Evolutionary conservation across 352 stramenopile genomes (phyloP), one percentile per base, ranked within the genome.

Genomic region (Pseudoperonospora humuli): DNA sequence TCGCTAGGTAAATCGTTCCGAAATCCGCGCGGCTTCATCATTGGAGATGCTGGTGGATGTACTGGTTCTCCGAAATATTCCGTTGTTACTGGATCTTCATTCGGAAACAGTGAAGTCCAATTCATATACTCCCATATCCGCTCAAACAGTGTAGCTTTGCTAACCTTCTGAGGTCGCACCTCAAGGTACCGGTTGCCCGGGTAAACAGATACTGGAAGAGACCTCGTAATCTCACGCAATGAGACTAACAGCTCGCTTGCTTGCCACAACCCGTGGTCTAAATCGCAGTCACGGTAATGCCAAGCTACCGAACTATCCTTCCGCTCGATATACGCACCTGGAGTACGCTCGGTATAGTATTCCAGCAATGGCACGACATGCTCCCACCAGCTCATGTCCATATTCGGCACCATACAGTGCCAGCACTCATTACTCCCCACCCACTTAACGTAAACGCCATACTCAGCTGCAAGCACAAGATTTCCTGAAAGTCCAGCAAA

Each of bases 271-370:
- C 84, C 84, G 40, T 93, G 83, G 40, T 95, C 79, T 20, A 86
- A 55, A 57, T 96, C 85, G 35, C 79, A 90, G 34, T 95, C 84
- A 8, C 75, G 72, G 53, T 96, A 96, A 54, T 96, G 84, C 86
- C 86, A 96, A 14, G 84, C 78, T 14, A 95, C 64, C 6, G 81
- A 93, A 44, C 74, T 86, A 29, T 88, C 77, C 21, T 93, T 93
- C 7, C 67, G 65, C 49, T 93, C 81, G 18, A 93, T 90, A 39
- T 86, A 91, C 6, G 74, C 71, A 10, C 81, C 81, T 26, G 81
- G 81, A 5, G 81, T 93, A 6, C 78, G 76, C 46, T 91, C 81
- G 1, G 79, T 88, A 53, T 88, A 92, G 45, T 88, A 88, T 25
- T 89, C 75, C 10, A 92, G 63, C 43, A 89, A 42, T 8, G 79